Conservation (phyloP, 768 basidiomycete species). For the Heimioporus sp. region DNA sequence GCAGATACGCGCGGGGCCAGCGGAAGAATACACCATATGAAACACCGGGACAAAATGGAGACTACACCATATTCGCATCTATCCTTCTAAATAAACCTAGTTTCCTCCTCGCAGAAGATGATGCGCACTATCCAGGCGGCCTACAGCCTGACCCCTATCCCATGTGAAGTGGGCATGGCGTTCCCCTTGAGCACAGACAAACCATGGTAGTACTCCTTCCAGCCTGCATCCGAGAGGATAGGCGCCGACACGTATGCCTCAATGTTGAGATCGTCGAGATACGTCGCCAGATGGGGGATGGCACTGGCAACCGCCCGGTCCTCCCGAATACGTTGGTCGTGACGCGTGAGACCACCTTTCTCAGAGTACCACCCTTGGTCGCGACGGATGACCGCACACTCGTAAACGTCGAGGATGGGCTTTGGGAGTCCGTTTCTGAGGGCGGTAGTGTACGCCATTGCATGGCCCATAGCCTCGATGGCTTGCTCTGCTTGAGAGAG, state of each 20-base stretch:
- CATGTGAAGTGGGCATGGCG: no score
- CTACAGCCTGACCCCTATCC: no score
- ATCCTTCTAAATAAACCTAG: no score
- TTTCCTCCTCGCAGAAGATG: no score
- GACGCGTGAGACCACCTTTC: slow-evolving; percentile 42
- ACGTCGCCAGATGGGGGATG: slow-evolving; percentile 40
- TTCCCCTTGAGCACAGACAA: not conserved
- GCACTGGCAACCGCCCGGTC: slow-evolving; percentile 42
- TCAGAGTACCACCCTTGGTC: slow-evolving; percentile 53
- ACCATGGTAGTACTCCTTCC: no score
- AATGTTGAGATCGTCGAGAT: slow-evolving; percentile 43
- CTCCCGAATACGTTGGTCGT: slow-evolving; percentile 45
- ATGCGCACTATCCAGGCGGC: no score
- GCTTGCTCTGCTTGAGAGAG: slow-evolving; percentile 29
- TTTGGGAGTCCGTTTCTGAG: slow-evolving; percentile 41
- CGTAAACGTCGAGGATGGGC: slow-evolving; percentile 56
- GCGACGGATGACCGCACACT: slow-evolving; percentile 35
- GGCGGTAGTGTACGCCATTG: slow-evolving; percentile 57
- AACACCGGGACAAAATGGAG: no score
- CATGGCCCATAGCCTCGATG: slow-evolving; percentile 61
- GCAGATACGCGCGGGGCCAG: no score
- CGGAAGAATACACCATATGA: no score
- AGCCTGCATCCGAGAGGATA: slow-evolving; percentile 42
- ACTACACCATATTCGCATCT: no score
- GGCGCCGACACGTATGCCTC: slow-evolving; percentile 51